Evolutionary conservation across 306 rosid genomes (phyloP), one percentile per base, ranked within the genome.

Genomic region (Casuarina equisetifolia): DNA sequence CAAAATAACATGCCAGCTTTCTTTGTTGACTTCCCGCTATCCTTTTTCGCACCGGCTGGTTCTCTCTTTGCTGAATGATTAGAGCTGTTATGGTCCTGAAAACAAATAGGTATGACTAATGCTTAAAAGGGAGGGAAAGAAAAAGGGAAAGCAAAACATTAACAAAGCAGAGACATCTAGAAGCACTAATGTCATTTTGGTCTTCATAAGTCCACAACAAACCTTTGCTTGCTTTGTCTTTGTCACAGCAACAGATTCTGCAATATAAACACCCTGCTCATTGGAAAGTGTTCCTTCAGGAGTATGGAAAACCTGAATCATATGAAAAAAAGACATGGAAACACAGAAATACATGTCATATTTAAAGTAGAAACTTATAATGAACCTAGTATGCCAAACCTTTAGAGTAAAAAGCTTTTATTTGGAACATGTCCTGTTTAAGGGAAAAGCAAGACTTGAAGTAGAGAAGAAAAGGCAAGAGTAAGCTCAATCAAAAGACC

Each of bases 241-340:
- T 89, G 84, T 92, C 40, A 83, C 61, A 78, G 89, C 78, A 45
- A 91, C 85, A 78, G 97, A 86, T 83, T 95, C 97, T 11, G 99
- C 97, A 85, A 90, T 76, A 79, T 95, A 95, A 79, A 95, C 88
- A 64, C 99, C 99, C 90, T 88, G 94, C 90, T 95, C 99, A 20
- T 82, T 83, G 61, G 99, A 95, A 84, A 95, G 91, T 85, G 84
- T 58, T 73, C 99, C 97, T 81, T 95, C 97, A 70, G 99, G 97
- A 72, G 99, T 91, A 58, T n/a, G 84, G 75, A 89, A 92, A 69
- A 95, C 88, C 99, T 95, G 93, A 82, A 80, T 74, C 71, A 74
- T 16, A 73, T 40, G 45, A 53, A 69, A 51, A 61, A 44, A 75
- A 42, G 32, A 25, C 32, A 25, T 25, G 32, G 32, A 25, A 25